These are phyloP conservation scores for Pleodorina starrii DNA, from an alignment of 139 green algal genomes.

Conservation along the genomic window DNA sequence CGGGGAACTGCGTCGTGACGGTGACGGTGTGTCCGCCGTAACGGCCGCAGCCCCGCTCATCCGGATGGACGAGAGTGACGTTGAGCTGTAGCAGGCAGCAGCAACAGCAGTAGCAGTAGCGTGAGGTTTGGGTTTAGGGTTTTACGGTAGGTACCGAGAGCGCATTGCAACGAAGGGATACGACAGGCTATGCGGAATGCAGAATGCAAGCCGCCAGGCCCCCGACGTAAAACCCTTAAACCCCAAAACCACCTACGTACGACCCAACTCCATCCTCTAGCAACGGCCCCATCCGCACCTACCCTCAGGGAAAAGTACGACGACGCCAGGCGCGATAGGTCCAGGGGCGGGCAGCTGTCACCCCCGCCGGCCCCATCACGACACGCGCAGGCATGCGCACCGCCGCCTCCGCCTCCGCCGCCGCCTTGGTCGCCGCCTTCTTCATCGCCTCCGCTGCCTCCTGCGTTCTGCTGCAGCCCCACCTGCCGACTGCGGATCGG, in stretches of 20 bases:
- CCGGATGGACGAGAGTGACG: neutral
- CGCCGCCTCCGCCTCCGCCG: neutral
- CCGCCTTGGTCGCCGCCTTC: too few species aligned
- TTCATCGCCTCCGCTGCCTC: too few species aligned
- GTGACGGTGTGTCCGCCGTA: too few species aligned
- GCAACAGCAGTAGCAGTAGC: too few species aligned
- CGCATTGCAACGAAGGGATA: too few species aligned
- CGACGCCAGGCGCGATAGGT: neutral
- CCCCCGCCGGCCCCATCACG: neutral
- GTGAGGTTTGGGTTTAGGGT: too few species aligned
- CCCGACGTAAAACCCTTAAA: too few species aligned
- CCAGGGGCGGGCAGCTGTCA: neutral
- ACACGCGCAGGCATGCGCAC: neutral
- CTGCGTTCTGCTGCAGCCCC: neutral
- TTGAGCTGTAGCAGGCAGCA: conserved; percentile 32
- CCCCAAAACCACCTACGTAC: too few species aligned
- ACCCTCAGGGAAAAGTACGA: conserved; percentile 18
- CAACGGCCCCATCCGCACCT: neutral
- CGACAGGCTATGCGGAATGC: too few species aligned
- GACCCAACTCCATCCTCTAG: too few species aligned
- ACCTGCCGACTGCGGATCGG: neutral
- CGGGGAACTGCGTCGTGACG: conserved; percentile 2
- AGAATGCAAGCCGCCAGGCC: too few species aligned
- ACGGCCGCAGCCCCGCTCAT: neutral
- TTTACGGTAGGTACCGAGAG: too few species aligned